These are phyloP conservation scores for Lactarius psammicola DNA, from an alignment of 768 basidiomycete genomes.

Conservation along the genomic window DNA sequence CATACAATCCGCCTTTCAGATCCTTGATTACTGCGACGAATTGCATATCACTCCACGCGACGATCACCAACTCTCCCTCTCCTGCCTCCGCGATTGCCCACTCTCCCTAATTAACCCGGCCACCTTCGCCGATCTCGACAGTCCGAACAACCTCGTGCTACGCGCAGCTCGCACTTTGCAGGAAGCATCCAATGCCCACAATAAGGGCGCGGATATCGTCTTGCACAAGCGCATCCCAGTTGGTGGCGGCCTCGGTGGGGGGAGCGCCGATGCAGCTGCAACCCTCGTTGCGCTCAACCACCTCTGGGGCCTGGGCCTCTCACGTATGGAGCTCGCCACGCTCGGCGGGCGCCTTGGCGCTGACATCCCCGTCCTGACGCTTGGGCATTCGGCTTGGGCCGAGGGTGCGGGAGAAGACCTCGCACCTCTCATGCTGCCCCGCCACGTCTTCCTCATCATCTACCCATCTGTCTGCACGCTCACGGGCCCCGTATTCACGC, in stretches of 20 bases:
- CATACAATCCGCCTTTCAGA: slow-evolving; percentile 15
- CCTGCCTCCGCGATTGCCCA: slow-evolving; percentile 7
- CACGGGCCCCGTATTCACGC: slow-evolving; percentile 10
- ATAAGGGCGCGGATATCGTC: slow-evolving; percentile 9
- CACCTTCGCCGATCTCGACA: slow-evolving; percentile 6
- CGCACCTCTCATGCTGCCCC: neutral
- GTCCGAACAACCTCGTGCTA: slow-evolving; percentile 15
- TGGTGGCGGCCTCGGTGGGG: slow-evolving; percentile 17
- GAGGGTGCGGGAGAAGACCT: slow-evolving; percentile 4
- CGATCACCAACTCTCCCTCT: slow-evolving; percentile 1
- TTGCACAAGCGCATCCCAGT: slow-evolving; percentile 17
- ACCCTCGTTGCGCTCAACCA: slow-evolving; percentile 11
- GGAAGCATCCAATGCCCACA: neutral
- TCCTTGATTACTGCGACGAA: slow-evolving; percentile 16
- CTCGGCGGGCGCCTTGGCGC: slow-evolving; percentile 6
- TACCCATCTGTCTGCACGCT: slow-evolving; percentile 7
- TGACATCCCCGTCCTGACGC: slow-evolving; percentile 9
- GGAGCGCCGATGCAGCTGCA: slow-evolving; percentile 14
- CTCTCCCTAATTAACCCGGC: slow-evolving; percentile 5
- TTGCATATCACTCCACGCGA: slow-evolving; percentile 2
- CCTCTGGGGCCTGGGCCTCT: slow-evolving; percentile 1
- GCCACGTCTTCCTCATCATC: slow-evolving; percentile 8
- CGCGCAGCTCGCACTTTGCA: slow-evolving; percentile 5
- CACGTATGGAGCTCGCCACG: neutral
- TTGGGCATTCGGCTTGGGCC: slow-evolving; percentile 8